Percentiles rank a stretch among this genome's conserved stretches.
These are phyloP conservation scores for Diutina pseudorugosa DNA, from an alignment of 1,139 yeast genomes.

Conservation along the genomic window DNA sequence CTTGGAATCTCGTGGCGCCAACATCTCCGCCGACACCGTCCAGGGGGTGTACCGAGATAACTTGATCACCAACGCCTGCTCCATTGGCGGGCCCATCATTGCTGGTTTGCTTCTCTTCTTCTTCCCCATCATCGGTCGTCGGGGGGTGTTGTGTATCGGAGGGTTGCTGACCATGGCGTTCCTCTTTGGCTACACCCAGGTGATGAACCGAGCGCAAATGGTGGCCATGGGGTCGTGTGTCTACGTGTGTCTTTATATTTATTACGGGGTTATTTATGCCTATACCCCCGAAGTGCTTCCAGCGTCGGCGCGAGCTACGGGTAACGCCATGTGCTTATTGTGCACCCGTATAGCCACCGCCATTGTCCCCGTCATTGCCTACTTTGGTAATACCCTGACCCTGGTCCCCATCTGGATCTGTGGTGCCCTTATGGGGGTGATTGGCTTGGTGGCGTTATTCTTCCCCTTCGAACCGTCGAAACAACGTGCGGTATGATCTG, in stretches of 20 bases:
- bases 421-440: conserved; percentile 38
- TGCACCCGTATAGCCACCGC: conserved; percentile 34
- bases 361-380: conserved; percentile 40
- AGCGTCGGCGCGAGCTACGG: conserved; percentile 42
- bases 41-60: conserved; percentile 39
- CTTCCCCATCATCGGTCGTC: conserved; percentile 38
- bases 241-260: conserved; percentile 37
- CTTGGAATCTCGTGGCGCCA: conserved; percentile 23
- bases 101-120: conserved; percentile 31
- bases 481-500: conserved; percentile 14
- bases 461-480: conserved; percentile 39
- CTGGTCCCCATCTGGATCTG: conserved; percentile 46
- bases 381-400: conserved; percentile 30
- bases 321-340: conserved; percentile 39
- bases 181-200: conserved; percentile 45
- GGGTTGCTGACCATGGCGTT: conserved; percentile 41
- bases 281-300: conserved; percentile 52
- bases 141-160: conserved; percentile 44
- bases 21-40: conserved; percentile 11
- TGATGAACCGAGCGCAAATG: conserved; percentile 35
- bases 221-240: conserved; percentile 42
- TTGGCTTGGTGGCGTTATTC: conserved; percentile 28
- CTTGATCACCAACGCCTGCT: conserved; percentile 34
- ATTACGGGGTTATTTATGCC: conserved; percentile 44
- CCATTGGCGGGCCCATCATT: conserved; percentile 46